Evolutionary conservation across 192 early-diverging fungal species (phyloP), one percentile per base, ranked within the genome.

Genomic region (Backusella morwellensis): DNA sequence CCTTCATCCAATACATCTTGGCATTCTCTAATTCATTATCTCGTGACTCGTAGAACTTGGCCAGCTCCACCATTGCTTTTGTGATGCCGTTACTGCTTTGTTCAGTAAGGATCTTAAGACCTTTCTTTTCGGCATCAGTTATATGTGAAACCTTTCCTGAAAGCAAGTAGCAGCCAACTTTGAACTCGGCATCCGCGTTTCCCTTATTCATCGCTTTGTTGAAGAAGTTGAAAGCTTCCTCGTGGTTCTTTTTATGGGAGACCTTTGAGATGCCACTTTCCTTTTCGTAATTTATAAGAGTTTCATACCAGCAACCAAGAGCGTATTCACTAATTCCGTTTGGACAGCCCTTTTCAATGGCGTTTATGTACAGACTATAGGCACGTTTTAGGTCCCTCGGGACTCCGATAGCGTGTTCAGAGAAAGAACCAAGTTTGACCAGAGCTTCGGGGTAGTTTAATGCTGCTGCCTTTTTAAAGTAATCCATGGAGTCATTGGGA

Each of bases 261-360:
- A 14, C 11, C 14, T 40, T 11, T 11, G 36, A 36, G 19, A 19
- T 68, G 1, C 4, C 35, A 42, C 19, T 11, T 40, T 35, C 19
- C 9, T 35, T 21, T 23, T 35, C 35, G 11, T n/a, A 70, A 11
- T 70, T 21, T 15, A 42, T 1, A 6, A 23, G 12, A 15, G 69
- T 44, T 41, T 70, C 69, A 23, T 14, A 21, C 36, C 35, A 70
- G 36, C 69, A 70, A n/a, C 69, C 69, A 23, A 70, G 36, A 41
- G 69, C 69, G 14, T 70, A 70, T 38, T 70, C 69, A 5, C 35
- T 21, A 9, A 15, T 26, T 40, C 69, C 69, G n/a, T 70, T 23
- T 14, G 23, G 69, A 32, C 69, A 70, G 1, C 14, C 23, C 5
- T 44, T 7, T 8, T 21, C 36, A 44, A 70, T 26, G 23, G 69